Evolutionary conservation across 1,284 basidiomycete species (phyloP), one percentile per base, ranked within the genome.

Genomic region (Leccinum subspadiceum): DNA sequence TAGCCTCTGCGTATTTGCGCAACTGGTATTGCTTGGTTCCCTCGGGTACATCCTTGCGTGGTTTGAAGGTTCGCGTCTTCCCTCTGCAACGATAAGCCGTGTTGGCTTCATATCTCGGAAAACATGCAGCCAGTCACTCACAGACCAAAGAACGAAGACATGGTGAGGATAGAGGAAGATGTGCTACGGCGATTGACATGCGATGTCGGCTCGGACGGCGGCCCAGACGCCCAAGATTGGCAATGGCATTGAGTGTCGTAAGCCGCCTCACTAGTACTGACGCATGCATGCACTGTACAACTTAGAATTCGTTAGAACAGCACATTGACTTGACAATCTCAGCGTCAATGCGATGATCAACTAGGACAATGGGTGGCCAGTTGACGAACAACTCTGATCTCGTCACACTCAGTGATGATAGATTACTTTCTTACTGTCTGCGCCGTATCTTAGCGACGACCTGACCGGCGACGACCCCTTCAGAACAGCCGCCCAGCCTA

Each of bases 1-100:
- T 98, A 35, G 95, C 95, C 73, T 98, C 96, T 12, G 96, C 96
- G 75, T 98, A 98, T 76, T 96, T 95, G 74, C 96, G 88, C 65
- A 98, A 80, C 77, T 98, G 96, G 76, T 96, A 97, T 73, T 97
- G 95, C 76, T 96, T 97, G 35, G 95, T 96, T 44, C 95, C 95
- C 75, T 96, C 94, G 7, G 94, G 91, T 26, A 95, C 90, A 76
- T 97, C 95, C 78, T 93, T 94, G 69, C 92, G 88, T 48, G 95
- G 95, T 74, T 96, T 96, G 83, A 98, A 98, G n/a, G 95, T 94
- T 60, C 92, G 87, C 50, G 92, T 94, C 78, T 94, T 94, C 56
- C 90, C 90, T 56, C 90, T 93, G 66, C 26, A 35, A 35, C 53
- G 64, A 60, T 58, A 49, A 57, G 48, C 59, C 50, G 44, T 57